Evolutionary conservation across 2,329 filamentous ascomycete species (phyloP), one percentile per base, ranked within the genome.

Genomic region (Kalaharituber pfeilii): DNA sequence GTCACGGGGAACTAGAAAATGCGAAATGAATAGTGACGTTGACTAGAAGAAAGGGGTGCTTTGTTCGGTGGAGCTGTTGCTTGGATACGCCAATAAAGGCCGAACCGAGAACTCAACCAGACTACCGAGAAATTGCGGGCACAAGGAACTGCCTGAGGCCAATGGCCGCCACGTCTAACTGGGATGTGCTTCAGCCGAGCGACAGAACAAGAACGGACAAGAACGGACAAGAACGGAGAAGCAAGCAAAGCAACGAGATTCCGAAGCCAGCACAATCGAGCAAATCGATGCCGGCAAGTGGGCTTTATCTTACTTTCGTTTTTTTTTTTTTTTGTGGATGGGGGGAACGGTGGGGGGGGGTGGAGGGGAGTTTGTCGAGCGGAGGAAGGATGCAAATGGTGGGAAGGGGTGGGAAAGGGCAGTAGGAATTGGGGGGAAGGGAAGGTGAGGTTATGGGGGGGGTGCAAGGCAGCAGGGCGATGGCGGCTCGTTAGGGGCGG

Each of bases 371-470:
- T 54, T 53, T 55, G 59, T 54, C 49, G 47, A 51, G 53, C 39
- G 53, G 54, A 55, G 51, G 52, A 52, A 52, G 50, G 56, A 56
- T 60, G 50, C 51, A 58, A 51, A 54, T 58, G 59, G 58, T 57
- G 59, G 57, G 55, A 57, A 53, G 49, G 51, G 13, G 33, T 9
- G 33, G 7, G 33, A 39, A 15, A 39, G 8, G 29, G n/a, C 29
- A 33, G 29, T 8, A 8, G 8, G n/a, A n/a, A 6, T 39, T 18
- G 11, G 33, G 1, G 33, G n/a, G n/a, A n/a, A 5, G 33, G 2
- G 33, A 9, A 18, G 20, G 15, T 1, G 33, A 39, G 33, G 33
- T 39, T 53, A 52, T 50, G 54, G 54, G 47, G 44, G 27, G 51
- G 51, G 49, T 53, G 47, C 33, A 51, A 50, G 42, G 53, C 54